phyloP scores from a whole-genome alignment of 176 grass and related monocot genomes.

The Paspalum vaginatum region DNA sequence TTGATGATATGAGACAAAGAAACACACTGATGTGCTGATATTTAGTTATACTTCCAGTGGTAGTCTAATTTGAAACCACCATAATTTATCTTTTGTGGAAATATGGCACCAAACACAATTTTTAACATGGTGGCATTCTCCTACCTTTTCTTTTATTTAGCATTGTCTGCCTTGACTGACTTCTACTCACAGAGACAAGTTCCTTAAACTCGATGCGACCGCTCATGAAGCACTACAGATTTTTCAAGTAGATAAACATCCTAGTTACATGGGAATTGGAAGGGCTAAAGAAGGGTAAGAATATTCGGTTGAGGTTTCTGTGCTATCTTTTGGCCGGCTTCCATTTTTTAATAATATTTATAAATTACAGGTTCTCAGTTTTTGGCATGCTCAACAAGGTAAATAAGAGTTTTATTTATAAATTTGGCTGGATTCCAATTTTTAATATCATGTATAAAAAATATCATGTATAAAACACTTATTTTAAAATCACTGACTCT shows the following conservation, averaged over 20 bases:
- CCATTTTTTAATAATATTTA: slow-evolving; percentile 27
- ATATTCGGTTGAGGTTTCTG: slow-evolving; percentile 34
- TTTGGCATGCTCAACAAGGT: slow-evolving; percentile 99
- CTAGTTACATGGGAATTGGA: slow-evolving; percentile 98
- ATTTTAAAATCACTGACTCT: slow-evolving; percentile 44
- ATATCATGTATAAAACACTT: no score
- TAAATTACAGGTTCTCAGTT: slow-evolving; percentile 83
- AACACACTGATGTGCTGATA: slow-evolving; percentile 27
- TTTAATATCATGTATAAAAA: no score
- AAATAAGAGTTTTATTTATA: slow-evolving; percentile 17
- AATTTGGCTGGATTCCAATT: no score
- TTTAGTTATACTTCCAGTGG: slow-evolving; percentile 23
- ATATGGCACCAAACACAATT: neutral
- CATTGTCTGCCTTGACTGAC: slow-evolving; percentile 70
- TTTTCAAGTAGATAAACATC: slow-evolving; percentile 98
- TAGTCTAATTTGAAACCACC: slow-evolving; percentile 11
- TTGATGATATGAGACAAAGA: slow-evolving; percentile 26
- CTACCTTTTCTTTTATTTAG: neutral
- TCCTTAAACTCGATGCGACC: slow-evolving; percentile 93
- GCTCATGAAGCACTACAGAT: slow-evolving; percentile 92
- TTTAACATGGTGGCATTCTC: neutral
- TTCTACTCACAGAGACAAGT: slow-evolving; percentile 73
- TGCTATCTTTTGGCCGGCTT: slow-evolving; percentile 38
- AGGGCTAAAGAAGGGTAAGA: slow-evolving; percentile 93
- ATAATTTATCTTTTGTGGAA: slow-evolving; percentile 11